These are phyloP conservation scores for Cadophora luteo-olivacea DNA, from an alignment of 2,329 filamentous ascomycete species.

Conservation along the genomic window DNA sequence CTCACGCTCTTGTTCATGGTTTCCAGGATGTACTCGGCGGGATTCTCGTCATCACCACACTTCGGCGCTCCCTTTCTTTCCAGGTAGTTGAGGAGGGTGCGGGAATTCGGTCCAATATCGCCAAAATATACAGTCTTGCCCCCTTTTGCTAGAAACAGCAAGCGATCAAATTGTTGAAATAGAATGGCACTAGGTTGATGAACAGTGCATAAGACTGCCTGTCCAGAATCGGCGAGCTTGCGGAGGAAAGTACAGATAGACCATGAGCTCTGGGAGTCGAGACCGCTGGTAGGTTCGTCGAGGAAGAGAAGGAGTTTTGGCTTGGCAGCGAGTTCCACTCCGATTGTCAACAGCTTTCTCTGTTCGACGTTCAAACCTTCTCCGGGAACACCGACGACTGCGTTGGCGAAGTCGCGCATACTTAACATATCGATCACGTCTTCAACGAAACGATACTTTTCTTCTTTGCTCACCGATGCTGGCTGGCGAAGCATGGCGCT, in stretches of 20 bases:
- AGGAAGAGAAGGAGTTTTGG: conserved; percentile 89
- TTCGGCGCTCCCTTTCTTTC: conserved; percentile 70
- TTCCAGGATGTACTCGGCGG: conserved; percentile 71
- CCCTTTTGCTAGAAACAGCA: conserved; percentile 79
- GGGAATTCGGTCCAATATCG: conserved; percentile 64
- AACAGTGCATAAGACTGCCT: conserved; percentile 93
- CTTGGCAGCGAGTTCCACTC: conserved; percentile 94
- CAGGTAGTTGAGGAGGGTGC: conserved; percentile 65
- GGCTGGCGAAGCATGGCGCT: conserved; percentile 88
- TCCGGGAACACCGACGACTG: conserved; percentile 88
- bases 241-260: conserved; percentile 87
- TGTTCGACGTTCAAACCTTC: conserved; percentile 81
- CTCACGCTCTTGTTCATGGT: conserved; percentile 41
- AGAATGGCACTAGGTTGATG: conserved; percentile 94
- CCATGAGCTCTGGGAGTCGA: conserved; percentile 94
- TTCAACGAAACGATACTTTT: conserved; percentile 88
- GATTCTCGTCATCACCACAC: conserved; percentile 75
- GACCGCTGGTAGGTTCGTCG: conserved; percentile 92
- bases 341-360: conserved; percentile 84
- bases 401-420: conserved; percentile 91
- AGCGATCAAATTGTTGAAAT: conserved; percentile 87
- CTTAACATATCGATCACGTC: conserved; percentile 91
- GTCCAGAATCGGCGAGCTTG: conserved; percentile 86
- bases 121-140: conserved; percentile 85
- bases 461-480: conserved; percentile 70